phyloP scores from a whole-genome alignment of 2,329 filamentous ascomycete genomes.

The Chaetoscypha palmicola region DNA sequence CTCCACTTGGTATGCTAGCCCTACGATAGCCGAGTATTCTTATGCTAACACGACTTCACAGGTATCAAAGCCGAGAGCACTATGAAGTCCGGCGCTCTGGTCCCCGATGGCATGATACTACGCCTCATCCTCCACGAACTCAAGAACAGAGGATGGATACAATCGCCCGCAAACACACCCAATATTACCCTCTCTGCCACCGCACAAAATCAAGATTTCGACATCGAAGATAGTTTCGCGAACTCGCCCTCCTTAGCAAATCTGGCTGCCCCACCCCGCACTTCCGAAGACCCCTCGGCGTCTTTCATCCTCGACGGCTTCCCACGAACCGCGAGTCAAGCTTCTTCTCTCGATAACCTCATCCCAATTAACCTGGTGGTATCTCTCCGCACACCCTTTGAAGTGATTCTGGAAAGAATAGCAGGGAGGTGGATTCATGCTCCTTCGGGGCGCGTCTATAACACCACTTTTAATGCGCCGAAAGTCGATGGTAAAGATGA shows the following conservation, averaged over 20 bases:
- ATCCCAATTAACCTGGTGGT: conserved; percentile 95
- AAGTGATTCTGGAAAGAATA: conserved; percentile 84
- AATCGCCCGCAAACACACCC: conserved; percentile 37
- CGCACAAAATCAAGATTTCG: conserved; percentile 33
- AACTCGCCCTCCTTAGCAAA: conserved; percentile 29
- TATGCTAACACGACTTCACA: conserved; percentile 33
- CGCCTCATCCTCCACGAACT: conserved; percentile 89
- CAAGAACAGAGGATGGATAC: conserved; percentile 76
- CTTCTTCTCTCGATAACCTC: conserved; percentile 66
- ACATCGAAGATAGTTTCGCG: conserved; percentile 24
- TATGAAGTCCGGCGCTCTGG: conserved; percentile 84
- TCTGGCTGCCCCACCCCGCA: conserved; percentile 35
- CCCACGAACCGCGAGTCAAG: conserved; percentile 79
- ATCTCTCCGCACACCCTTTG: conserved; percentile 74
- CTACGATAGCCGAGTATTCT: conserved; percentile 1
- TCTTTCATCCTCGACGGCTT: conserved; percentile 97
- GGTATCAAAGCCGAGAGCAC: conserved; percentile 85
- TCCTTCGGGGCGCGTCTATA: conserved; percentile 87
- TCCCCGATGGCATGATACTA: conserved; percentile 85
- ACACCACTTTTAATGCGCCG: conserved; percentile 85
- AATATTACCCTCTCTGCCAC: conserved; percentile 24
- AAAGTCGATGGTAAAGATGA: conserved; percentile 78
- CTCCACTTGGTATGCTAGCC: conserved; percentile 63
- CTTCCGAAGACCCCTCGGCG: conserved; percentile 64
- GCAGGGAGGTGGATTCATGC: conserved; percentile 90